Conservation (phyloP, 257 asterid species). For the Euphrasia confusa region DNA sequence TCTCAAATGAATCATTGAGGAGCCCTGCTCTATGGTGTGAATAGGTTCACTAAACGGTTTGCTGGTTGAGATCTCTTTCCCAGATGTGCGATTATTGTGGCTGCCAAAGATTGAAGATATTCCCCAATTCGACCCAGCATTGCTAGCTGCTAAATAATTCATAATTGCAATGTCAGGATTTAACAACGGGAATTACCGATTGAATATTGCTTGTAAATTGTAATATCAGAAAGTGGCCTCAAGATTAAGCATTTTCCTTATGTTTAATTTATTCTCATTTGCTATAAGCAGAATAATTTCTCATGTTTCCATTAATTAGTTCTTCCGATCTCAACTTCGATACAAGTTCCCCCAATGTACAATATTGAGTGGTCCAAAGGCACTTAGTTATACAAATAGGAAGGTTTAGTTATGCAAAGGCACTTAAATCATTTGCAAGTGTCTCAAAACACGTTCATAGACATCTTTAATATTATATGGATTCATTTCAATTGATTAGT, state of each 20-base stretch:
- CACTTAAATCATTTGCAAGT: conserved; percentile 11
- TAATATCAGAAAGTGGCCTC: background rate
- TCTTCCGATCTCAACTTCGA: conserved; percentile 6
- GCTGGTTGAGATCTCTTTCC: conserved; percentile 51
- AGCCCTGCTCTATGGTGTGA: conserved; percentile 53
- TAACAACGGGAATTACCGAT: background rate
- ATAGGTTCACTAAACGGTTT: conserved; percentile 55
- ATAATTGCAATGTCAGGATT: conserved; percentile 20
- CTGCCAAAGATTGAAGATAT: conserved; percentile 92
- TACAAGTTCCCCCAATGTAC: background rate
- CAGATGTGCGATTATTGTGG: conserved; percentile 44
- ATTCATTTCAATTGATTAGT: background rate
- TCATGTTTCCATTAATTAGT: background rate
- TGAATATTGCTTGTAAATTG: conserved; percentile 4
- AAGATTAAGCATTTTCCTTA: background rate
- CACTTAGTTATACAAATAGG: too few relatives aligned
- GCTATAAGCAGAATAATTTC: background rate
- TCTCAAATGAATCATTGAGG: conserved; percentile 82
- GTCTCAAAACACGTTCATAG: background rate
- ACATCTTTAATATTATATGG: conserved; percentile 1
- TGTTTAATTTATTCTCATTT: conserved; percentile 10
- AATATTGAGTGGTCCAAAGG: background rate
- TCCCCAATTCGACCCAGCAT: conserved; percentile 75
- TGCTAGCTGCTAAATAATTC: conserved; percentile 39
- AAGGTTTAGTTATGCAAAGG: background rate